Evolutionary conservation across 331 rosid genomes (phyloP), one percentile per base, ranked within the genome.

Genomic region (Rhamnella rubrinervis): DNA sequence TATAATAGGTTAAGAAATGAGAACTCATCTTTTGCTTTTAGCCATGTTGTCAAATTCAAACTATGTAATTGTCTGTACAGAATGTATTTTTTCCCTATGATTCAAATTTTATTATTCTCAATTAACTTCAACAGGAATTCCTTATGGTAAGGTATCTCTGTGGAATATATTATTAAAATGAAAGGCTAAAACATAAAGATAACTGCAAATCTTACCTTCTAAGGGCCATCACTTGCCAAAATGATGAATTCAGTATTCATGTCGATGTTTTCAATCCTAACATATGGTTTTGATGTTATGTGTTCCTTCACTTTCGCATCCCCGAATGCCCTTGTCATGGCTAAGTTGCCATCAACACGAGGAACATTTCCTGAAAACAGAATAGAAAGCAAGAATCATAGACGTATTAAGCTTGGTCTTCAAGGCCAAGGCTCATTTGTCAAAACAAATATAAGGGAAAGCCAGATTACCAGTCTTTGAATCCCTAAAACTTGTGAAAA

Each of bases 311-410:
- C 72, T 31, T 66, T 78, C 58, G 78, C 83, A 78, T 83, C 91
- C 12, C 93, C 93, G 70, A 87, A 85, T 65, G 88, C 86, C 61
- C 89, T 51, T 12, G 89, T 77, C 91, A 89, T 87, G 61, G 89
- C 89, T 46, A 87, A 78, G 75, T 66, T 78, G 6, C 86, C 91
- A 59, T 89, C 91, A 61, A 80, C 91, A 21, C 86, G 75, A 21
- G 93, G 81, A 66, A 85, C 83, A 82, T 17, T 55, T 62, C 91
- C 96, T 87, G 55, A 59, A 16, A 13, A 11, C 41, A 65, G 41
- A 40, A 40, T 9, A 12, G 41, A 18, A 15, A 14, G 49, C 20
- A 52, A 15, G 19, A 17, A 18, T 21, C 38, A 7, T 19, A 35
- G 46, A 46, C 26, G 31, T 26, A 26, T 26, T 26, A 26, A 26